These are phyloP conservation scores for Penicillium expansum DNA, from an alignment of 2,329 filamentous ascomycete species.

Conservation along the genomic window DNA sequence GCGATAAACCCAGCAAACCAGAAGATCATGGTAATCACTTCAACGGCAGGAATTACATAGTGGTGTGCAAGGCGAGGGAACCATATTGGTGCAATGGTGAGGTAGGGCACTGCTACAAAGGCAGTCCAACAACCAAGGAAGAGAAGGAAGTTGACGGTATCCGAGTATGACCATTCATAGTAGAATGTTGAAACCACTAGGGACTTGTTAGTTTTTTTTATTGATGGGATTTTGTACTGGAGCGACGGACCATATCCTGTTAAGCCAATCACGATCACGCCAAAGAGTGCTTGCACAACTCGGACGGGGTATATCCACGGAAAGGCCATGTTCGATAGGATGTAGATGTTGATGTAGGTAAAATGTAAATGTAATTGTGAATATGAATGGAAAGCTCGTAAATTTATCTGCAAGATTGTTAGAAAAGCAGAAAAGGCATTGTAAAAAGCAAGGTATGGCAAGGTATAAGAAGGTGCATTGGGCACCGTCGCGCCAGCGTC, in stretches of 20 bases:
- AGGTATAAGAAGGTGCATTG: not conserved
- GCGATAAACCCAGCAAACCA: conserved; percentile 88
- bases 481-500: conserved; percentile 23
- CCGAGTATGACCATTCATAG: conserved; percentile 50
- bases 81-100: conserved; percentile 65
- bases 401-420: not conserved
- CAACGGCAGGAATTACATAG: conserved; percentile 63
- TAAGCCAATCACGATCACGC: conserved; percentile 72
- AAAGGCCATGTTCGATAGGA: conserved; percentile 15
- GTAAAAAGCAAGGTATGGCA: not conserved
- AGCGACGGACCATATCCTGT: conserved; percentile 64
- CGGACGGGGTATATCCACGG: conserved; percentile 55
- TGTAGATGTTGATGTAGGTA: not conserved
- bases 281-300: conserved; percentile 63
- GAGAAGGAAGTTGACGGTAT: conserved; percentile 70
- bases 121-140: conserved; percentile 77
- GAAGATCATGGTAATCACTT: conserved; percentile 74
- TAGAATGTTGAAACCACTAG: conserved; percentile 56
- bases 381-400: not conserved
- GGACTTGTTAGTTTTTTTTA: not conserved
- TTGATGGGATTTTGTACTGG: not conserved
- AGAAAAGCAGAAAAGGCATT: not conserved
- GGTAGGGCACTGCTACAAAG: conserved; percentile 64
- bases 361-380: not conserved
- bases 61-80: conserved; percentile 61